Conservation (phyloP, 306 rosid species). For the Medicago truncatula region DNA sequence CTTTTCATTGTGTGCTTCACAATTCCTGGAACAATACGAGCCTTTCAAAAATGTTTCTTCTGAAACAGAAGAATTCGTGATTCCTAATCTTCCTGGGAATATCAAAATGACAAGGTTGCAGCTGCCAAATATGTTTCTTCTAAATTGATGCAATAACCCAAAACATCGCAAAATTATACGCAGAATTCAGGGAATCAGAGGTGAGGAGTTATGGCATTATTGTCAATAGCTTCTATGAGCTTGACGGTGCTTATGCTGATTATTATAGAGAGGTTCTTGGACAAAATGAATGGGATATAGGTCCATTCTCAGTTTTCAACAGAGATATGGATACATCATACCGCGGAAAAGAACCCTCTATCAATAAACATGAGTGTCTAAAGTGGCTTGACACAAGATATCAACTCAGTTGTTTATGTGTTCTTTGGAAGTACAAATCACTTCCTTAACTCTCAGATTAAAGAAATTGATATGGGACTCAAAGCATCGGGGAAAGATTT, state of each 20-base stretch:
- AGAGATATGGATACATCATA: neutral
- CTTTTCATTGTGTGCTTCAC: slow-evolving; percentile 39
- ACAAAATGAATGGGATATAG: slow-evolving; percentile 63
- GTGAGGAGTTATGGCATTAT: slow-evolving; percentile 54
- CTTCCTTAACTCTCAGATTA: slow-evolving; percentile 52
- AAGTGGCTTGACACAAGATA: slow-evolving; percentile 47
- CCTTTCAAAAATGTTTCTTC: slow-evolving; percentile 51
- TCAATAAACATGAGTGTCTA: slow-evolving; percentile 36
- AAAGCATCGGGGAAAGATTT: slow-evolving; percentile 55
- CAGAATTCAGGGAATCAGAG: slow-evolving; percentile 23
- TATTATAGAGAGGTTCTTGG: slow-evolving; percentile 45
- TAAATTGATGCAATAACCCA: neutral
- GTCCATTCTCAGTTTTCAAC: slow-evolving; percentile 56
- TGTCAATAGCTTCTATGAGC: slow-evolving; percentile 64
- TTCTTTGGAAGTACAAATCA: slow-evolving; percentile 53
- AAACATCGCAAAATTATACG: neutral
- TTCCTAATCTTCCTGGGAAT: slow-evolving; percentile 53
- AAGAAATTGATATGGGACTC: slow-evolving; percentile 59
- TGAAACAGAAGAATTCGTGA: slow-evolving; percentile 45
- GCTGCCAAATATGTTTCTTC: neutral
- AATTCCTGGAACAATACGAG: neutral
- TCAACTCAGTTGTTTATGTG: slow-evolving; percentile 56
- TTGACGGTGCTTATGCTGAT: slow-evolving; percentile 56
- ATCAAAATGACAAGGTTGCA: slow-evolving; percentile 47
- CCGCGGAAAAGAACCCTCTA: slow-evolving; percentile 24